A percentile compares a stretch with the other conserved stretches of the same genome.
phyloP scores from a whole-genome alignment of 495 filamentous ascomycete genomes.

The Aspergillus coremiiformis region DNA sequence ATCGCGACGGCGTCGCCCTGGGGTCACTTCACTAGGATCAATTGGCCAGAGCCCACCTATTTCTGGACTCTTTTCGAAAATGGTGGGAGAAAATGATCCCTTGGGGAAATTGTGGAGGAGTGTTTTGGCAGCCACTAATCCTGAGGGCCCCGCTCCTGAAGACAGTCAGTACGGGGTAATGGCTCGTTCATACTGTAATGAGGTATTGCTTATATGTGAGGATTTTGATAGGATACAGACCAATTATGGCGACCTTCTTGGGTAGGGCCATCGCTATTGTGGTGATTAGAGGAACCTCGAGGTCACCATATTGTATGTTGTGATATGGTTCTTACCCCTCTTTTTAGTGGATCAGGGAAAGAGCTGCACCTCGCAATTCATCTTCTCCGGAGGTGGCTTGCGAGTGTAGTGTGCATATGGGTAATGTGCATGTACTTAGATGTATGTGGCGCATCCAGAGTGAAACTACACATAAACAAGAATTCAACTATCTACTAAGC shows the following conservation, averaged over 20 bases:
- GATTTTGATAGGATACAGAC: slow-evolving; percentile 28
- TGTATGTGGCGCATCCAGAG: too few species aligned
- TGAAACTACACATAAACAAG: too few species aligned
- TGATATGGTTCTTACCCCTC: background rate
- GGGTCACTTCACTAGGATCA: background rate
- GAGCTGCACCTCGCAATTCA: background rate
- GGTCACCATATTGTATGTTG: background rate
- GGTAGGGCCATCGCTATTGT: slow-evolving; percentile 16
- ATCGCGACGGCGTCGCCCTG: background rate
- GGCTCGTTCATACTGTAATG: background rate
- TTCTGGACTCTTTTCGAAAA: slow-evolving; percentile 59
- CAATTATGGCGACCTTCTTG: slow-evolving; percentile 63
- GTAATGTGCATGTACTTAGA: background rate
- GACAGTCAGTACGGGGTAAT: background rate
- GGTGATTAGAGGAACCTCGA: background rate
- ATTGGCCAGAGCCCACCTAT: slow-evolving; percentile 69
- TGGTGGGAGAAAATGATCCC: slow-evolving; percentile 55
- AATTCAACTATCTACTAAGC: too few species aligned
- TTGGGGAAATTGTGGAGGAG: slow-evolving; percentile 52
- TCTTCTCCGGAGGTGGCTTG: background rate
- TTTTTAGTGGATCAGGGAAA: background rate
- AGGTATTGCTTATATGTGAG: background rate
- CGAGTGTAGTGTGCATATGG: too few species aligned
- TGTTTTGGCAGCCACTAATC: slow-evolving; percentile 74
- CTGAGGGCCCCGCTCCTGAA: slow-evolving; percentile 71